A percentile compares a stretch with the other conserved stretches of the same genome.
Conservation (phyloP, 208 protist species). For the Acanthamoeba culbertsoni region DNA sequence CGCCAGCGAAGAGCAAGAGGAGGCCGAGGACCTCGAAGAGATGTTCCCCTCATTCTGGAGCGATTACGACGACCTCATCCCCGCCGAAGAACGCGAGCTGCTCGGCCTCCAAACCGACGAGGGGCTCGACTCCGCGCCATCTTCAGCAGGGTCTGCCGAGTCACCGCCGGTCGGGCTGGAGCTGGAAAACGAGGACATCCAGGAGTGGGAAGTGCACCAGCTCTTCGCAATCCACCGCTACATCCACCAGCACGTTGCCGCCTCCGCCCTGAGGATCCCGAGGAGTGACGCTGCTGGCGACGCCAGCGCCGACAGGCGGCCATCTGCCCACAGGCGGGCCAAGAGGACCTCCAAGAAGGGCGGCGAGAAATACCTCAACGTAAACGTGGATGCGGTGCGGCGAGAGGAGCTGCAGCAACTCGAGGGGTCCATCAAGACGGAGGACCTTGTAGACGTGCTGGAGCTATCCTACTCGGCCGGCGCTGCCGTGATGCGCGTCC, state of each 20-base stretch:
- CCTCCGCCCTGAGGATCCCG: neutral
- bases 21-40: slow-evolving; percentile 29
- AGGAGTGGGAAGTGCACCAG: slow-evolving; percentile 59
- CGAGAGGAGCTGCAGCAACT: neutral
- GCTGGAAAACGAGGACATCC: slow-evolving; percentile 27
- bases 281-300: neutral
- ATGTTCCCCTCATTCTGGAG: slow-evolving; percentile 49
- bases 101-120: neutral
- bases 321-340: neutral
- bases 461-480: slow-evolving; percentile 29
- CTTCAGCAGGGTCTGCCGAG: neutral
- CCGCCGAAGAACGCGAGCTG: neutral
- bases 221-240: neutral
- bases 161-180: neutral
- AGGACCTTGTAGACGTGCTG: slow-evolving; percentile 23
- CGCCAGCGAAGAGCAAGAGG: neutral
- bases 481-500: neutral
- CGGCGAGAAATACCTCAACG: neutral
- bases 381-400: neutral
- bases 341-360: neutral
- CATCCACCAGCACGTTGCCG: neutral
- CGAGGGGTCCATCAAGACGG: neutral
- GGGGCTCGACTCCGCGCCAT: neutral
- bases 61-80: slow-evolving; percentile 18
- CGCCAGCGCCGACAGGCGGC: neutral